These are phyloP conservation scores for Balakata baccata DNA, from an alignment of 345 rosid genomes.

Conservation along the genomic window DNA sequence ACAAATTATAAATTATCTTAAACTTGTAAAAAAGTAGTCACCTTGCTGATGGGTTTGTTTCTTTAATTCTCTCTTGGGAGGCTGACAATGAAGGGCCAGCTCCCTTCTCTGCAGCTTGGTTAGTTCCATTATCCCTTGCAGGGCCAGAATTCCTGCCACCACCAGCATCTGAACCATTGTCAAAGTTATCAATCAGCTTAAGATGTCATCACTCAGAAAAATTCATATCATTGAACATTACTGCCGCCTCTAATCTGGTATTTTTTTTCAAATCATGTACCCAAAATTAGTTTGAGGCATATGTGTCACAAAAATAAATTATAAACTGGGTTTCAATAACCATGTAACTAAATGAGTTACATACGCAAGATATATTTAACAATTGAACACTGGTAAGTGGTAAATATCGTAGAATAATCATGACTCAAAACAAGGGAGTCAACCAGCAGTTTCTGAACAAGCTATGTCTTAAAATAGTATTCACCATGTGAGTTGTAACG, in stretches of 20 bases:
- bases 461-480: slow-evolving; percentile 2
- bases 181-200: slow-evolving; percentile 22
- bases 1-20: slow-evolving; percentile 5
- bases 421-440: slow-evolving; percentile 5
- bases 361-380: slow-evolving; percentile 2
- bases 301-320: neutral
- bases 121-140: slow-evolving; percentile 51
- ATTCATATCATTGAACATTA: slow-evolving; percentile 3
- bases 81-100: slow-evolving; percentile 40
- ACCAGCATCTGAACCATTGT: slow-evolving; percentile 55
- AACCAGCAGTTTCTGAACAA: slow-evolving; percentile 8
- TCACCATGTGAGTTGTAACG: slow-evolving; percentile 61
- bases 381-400: slow-evolving; percentile 6
- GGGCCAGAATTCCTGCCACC: slow-evolving; percentile 48
- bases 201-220: slow-evolving; percentile 20
- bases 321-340: neutral
- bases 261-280: neutral
- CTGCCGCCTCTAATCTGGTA: neutral
- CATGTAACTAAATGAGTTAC: neutral
- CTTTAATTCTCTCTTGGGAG: slow-evolving; percentile 49
- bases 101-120: slow-evolving; percentile 53
- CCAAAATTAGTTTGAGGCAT: neutral
- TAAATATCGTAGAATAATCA: slow-evolving; percentile 18
- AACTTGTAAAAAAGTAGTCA: slow-evolving; percentile 22
- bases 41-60: slow-evolving; percentile 45